Base-by-base conservation (phyloP, 345 rosid genomes). In the Hypericum perforatum region DNA sequence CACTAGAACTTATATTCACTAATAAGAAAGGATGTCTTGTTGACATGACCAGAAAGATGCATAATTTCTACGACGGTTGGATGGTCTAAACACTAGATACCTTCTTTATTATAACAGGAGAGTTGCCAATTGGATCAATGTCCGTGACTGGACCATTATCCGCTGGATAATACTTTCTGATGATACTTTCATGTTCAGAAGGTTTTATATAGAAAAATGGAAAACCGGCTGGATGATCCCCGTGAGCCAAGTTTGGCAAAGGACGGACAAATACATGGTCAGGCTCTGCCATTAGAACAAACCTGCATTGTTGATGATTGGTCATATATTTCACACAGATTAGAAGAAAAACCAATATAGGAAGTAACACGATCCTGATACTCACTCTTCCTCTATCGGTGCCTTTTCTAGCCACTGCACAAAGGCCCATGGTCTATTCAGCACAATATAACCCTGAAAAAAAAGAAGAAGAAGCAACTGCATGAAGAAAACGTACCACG, bases 341-440 rank as follows among this genome's bases (percentile, higher is more conserved):
- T 5, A 22, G 7, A 22, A 11, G 16, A 13, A 38, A 11, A 13
- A 14, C 32, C 32, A 6, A 40, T 22, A 44, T 9, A 22, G 10
- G 63, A 41, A 45, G 43, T 7, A 14, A 16, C 49, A 49, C 50
- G 7, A 57, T 40, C 54, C 52, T 45, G 43, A 36, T 41, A 56
- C 94, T 78, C 78, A 92, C 98, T 92, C 95, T 78, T 88, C 97
- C 65, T 78, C 75, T 16, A 92, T 89, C 43, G 78, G 77, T 53
- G 97, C 85, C 65, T 80, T 92, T 64, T 82, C 89, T 70, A 92
- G 81, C 97, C 97, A 88, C 46, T 88, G 98, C 56, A 83, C 95
- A 57, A 92, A 92, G 3, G 98, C 98, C 94, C 98, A 92, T 13
- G 98, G 98, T 70, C 98, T 82, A 65, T 92, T 88, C 58, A 92